Evolutionary conservation across 2,329 filamentous ascomycete genomes (phyloP), one percentile per base, ranked within the genome.

Genomic region (Lecanicillium sp.): DNA sequence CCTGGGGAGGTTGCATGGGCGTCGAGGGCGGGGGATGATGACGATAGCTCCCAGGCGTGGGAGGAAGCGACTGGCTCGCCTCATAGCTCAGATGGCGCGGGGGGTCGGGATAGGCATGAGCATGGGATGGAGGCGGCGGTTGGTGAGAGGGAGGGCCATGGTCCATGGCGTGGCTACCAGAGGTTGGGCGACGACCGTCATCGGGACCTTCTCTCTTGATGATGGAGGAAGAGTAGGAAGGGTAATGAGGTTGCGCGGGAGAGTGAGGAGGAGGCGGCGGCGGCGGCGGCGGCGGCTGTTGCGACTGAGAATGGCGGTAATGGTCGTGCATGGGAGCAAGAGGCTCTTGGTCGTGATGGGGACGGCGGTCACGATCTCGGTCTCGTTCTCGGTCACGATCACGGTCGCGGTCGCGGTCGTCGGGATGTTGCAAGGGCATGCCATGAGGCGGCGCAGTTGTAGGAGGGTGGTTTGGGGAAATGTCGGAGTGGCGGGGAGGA

Each of bases 201-300:
- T 78, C 75, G 51, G 63, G 65, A 33, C 71, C 67, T 52, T 82
- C 79, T 55, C 77, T 69, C 65, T 82, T 82, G 63, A 81, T 71
- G 56, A 72, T 64, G 41, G 74, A 67, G 23, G 67, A 61, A 51
- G 68, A 58, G 57, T 74, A 78, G 11, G 67, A 58, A 39, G 68
- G 62, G 58, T 71, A 74, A 20, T 64, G 58, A 41, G 66, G 62
- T 56, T 72, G 72, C 52, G 69, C 68, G 54, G 70, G 69, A 43
- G 71, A 70, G 49, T 68, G 68, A 54, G 70, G 68, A 27, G 55
- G 59, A 43, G 59, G 58, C 45, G 51, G 52, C 38, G 52, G 54
- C 15, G n/a, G 68, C 32, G 55, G 59, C 44, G 59, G 58, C 45
- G 51, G 52, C 38, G 52, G 54, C 15, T 52, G 53, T 8, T 54